Evolutionary conservation across 2,329 filamentous ascomycete species (phyloP), one percentile per base, ranked within the genome.

Genomic region (Aureobasidium sp.): DNA sequence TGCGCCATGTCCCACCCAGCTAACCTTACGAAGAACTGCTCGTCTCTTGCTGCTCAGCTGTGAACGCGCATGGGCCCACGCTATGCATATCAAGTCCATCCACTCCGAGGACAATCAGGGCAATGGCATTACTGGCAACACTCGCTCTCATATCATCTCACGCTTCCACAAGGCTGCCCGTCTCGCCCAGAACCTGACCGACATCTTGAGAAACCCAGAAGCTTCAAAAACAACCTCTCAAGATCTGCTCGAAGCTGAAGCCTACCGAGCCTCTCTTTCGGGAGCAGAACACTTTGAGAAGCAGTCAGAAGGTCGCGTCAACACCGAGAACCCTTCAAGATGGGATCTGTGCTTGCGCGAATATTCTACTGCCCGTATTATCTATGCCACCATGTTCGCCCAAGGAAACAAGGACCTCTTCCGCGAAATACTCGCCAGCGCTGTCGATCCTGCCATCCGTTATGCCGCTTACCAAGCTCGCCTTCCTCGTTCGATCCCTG

Each of bases 391-490:
- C 0, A 79, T 99, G 47, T 81, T 86, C 20, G 80, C 82, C 32
- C 79, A 83, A 65, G 84, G 77, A 65, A 87, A 86, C 71, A 87
- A 85, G 64, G 93, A 96, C 63, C 79, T 89, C 39, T 94, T 90
- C 80, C 91, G 89, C 71, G 93, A 97, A 64, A 81, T 97, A 27
- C 78, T 99, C 62, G 85, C 88, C 52, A 87, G 89, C 69, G 95
- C 89, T 5, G 87, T 96, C 65, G 94, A 99, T 72, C 92, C 92
- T 1, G 96, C 91, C 65, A 90, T 99, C 69, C 87, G 93, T 66
- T 97, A 95, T 74, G 92, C 92, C 39, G 91, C 94, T 20, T 97
- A 97, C 73, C 91, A 96, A 74, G 82, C 91, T 72, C 89, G 93
- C 72, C 84, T 96, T 36, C 89, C 93, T 0, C 86, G 94, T 47